Evolutionary conservation across 192 early-diverging fungal species (phyloP).

Genomic region (Powellomyces hirtus): DNA sequence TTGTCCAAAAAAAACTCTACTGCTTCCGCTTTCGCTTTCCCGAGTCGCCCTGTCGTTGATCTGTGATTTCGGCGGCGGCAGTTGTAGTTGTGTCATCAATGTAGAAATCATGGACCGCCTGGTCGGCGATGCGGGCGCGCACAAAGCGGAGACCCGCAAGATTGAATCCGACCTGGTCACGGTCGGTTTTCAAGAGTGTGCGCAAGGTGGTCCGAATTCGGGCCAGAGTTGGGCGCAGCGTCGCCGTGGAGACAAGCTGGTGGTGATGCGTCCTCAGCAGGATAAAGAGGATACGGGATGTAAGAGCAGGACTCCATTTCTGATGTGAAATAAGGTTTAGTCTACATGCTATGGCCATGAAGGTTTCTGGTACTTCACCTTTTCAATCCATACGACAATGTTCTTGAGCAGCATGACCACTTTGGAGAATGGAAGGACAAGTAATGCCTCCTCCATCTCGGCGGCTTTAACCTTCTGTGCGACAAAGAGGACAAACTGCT

Average conservation of each 20-base stretch:
- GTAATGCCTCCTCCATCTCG: slow-evolving; percentile 85
- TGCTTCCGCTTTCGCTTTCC: no score
- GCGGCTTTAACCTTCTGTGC: slow-evolving; percentile 76
- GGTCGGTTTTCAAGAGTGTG: slow-evolving; percentile 62
- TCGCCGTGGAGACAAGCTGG: slow-evolving; percentile 80
- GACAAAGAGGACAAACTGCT: slow-evolving; percentile 77
- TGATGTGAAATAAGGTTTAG: slow-evolving; percentile 20
- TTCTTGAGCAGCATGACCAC: slow-evolving; percentile 76
- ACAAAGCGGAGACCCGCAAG: slow-evolving; percentile 67
- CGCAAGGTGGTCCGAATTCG: slow-evolving; percentile 69
- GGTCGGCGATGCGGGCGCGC: neutral
- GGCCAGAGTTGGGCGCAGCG: slow-evolving; percentile 72
- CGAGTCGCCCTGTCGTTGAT: no score
- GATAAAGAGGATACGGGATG: slow-evolving; percentile 82
- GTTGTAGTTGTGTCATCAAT: no score
- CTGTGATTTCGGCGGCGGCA: no score
- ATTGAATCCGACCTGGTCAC: slow-evolving; percentile 87
- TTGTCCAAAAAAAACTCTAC: no score
- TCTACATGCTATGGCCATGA: neutral
- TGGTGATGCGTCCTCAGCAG: slow-evolving; percentile 84
- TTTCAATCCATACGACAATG: slow-evolving; percentile 79
- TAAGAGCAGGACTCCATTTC: slow-evolving; percentile 73
- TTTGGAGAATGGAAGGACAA: slow-evolving; percentile 83
- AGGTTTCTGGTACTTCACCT: slow-evolving; percentile 38
- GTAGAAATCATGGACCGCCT: neutral